Evolutionary conservation across 78 protist genomes (phyloP).

Genomic region (Bigelowiella natans): DNA sequence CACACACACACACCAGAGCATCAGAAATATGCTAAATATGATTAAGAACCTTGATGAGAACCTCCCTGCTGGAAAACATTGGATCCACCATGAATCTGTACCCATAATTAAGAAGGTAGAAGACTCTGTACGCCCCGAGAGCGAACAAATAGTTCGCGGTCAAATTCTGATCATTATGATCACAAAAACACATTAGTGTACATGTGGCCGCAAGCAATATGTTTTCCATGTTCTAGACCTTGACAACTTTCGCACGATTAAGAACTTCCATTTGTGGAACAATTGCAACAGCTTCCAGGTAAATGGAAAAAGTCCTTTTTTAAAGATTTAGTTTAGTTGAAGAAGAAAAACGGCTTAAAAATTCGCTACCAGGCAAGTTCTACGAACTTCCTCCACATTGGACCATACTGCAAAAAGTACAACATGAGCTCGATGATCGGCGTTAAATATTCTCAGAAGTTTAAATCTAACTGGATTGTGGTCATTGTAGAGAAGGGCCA

Average conservation of each 20-base stretch:
- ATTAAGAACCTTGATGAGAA: neutral
- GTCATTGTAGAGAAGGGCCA: neutral
- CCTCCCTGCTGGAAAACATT: neutral
- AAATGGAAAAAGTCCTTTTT: slow-evolving; percentile 87
- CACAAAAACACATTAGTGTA: neutral
- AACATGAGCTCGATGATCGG: neutral
- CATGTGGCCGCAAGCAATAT: neutral
- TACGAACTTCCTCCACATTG: neutral
- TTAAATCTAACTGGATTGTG: neutral
- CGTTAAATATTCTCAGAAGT: neutral
- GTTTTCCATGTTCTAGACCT: neutral
- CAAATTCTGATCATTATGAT: neutral
- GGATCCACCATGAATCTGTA: slow-evolving; percentile 63
- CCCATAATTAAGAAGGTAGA: slow-evolving; percentile 88
- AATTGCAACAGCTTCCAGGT: slow-evolving; percentile 89
- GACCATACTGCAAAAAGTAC: neutral
- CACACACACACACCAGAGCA: neutral
- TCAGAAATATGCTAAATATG: neutral
- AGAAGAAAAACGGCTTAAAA: neutral
- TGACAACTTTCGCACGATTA: neutral
- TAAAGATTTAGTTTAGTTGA: slow-evolving; percentile 17
- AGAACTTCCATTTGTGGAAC: slow-evolving; percentile 71
- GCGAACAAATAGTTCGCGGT: slow-evolving; percentile 31
- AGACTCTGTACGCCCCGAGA: slow-evolving; percentile 72
- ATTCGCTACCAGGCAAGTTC: neutral